Conservation (phyloP, 768 basidiomycete species). For the Hysterangium stoloniferum region DNA sequence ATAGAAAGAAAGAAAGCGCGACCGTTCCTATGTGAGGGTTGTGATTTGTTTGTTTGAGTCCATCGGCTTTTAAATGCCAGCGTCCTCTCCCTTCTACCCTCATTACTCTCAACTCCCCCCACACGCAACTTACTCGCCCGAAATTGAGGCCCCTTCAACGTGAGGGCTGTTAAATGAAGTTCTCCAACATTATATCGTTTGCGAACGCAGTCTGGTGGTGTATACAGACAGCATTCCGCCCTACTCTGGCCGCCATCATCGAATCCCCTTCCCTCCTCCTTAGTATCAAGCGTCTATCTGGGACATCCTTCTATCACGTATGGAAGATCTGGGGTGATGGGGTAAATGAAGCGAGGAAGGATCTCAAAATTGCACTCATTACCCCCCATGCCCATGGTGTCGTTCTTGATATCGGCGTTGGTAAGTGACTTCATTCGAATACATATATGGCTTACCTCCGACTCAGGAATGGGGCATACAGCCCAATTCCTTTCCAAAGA, state of each 20-base stretch:
- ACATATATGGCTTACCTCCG: too few species aligned
- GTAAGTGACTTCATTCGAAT: too few species aligned
- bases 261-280: conserved; percentile 38
- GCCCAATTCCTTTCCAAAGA: conserved; percentile 48
- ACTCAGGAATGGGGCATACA: conserved; percentile 64
- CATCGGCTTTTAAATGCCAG: too few species aligned
- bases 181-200: conserved; percentile 34
- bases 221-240: conserved; percentile 31
- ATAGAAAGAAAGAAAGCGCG: too few species aligned
- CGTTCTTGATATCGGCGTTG: conserved; percentile 64
- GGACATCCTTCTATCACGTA: conserved; percentile 48
- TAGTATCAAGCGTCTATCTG: conserved; percentile 37
- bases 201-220: conserved; percentile 35
- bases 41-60: too few species aligned
- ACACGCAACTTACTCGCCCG: too few species aligned
- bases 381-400: conserved; percentile 47
- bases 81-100: too few species aligned
- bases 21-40: too few species aligned
- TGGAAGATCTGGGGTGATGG: conserved; percentile 45
- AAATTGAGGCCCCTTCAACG: too few species aligned
- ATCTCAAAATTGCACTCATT: conserved; percentile 41
- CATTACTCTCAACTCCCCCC: too few species aligned
- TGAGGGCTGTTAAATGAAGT: too few species aligned
- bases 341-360: conserved; percentile 35
- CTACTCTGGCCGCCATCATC: conserved; percentile 36